Evolutionary conservation across 352 stramenopile genomes (phyloP), one percentile per base, ranked within the genome.

Genomic region (Phytopythium oedochilum): DNA sequence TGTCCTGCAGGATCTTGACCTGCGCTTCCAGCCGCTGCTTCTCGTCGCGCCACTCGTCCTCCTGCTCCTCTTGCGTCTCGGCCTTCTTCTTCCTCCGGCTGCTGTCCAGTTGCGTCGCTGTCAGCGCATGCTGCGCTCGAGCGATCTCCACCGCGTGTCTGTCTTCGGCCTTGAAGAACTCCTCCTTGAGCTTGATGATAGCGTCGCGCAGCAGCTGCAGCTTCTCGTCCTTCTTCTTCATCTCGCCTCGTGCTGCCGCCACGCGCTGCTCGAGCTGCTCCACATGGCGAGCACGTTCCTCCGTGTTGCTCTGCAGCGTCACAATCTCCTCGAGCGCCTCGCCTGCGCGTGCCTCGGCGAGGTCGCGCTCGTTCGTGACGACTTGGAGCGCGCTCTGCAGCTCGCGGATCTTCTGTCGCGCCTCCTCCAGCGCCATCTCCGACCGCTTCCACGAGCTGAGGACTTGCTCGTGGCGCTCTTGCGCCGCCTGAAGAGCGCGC

Each of bases 131-230:
- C 31, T 88, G 77, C 2, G 78, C 70, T 48, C 82, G 83, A 5
- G 74, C 75, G 10, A 88, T 60, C 49, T 88, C 81, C 28, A 89
- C 68, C n/a, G 81, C 85, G 48, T 91, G 77, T 0, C 77, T 66
- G 62, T 96, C 80, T 59, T 96, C 82, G 2, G 75, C 81, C 52
- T 94, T 91, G 5, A 96, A 42, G 48, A 96, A 96, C 56, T 96
- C 89, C 50, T 96, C 80, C 57, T 96, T 97, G 5, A 97, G 60
- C 46, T 83, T 78, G 28, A 96, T 82, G 40, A 97, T 80, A 3
- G 87, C 86, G 23, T 91, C 81, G 9, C 86, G 71, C 35, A 93
- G 51, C 25, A 86, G 47, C 53, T 81, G 68, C 39, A 93, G 70
- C 38, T 89, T 89, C 14, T 78, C 66, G 23, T 88, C 79, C 22